A percentile compares a stretch with the other conserved stretches of the same genome.
Conservation (phyloP, 345 rosid genomes). For the Lumnitzera racemosa region DNA sequence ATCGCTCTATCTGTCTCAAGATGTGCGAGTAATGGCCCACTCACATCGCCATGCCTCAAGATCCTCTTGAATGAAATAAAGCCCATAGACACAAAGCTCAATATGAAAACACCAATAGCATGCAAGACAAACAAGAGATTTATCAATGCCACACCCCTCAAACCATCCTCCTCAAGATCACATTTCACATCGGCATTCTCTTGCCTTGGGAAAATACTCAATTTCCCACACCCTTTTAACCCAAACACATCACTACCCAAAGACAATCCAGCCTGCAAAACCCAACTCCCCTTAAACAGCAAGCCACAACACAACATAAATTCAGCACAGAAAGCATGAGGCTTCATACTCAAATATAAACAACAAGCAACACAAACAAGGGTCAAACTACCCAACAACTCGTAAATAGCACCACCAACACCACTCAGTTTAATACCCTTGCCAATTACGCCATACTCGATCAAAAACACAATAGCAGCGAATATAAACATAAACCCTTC, state of each 20-base stretch:
- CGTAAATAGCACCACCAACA: conserved; percentile 24
- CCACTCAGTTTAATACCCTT: conserved; percentile 32
- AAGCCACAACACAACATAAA: conserved; percentile 35
- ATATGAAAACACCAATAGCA: conserved; percentile 28
- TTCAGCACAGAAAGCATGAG: conserved; percentile 42
- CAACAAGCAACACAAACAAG: conserved; percentile 42
- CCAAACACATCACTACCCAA: conserved; percentile 39
- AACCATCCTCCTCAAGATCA: conserved; percentile 44
- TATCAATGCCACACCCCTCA: conserved; percentile 47
- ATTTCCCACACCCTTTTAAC: conserved; percentile 33
- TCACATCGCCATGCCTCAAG: conserved; percentile 29
- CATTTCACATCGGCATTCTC: conserved; percentile 34
- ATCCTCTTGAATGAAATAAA: conserved; percentile 24
- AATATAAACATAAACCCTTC: conserved; percentile 24
- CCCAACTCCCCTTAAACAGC: conserved; percentile 49
- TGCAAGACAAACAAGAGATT: conserved; percentile 46
- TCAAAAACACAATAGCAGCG: conserved; percentile 30
- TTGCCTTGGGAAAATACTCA: conserved; percentile 14
- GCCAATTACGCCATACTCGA: conserved; percentile 33
- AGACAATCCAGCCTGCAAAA: conserved; percentile 42
- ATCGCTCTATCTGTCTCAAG: conserved; percentile 19
- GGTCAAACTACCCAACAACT: conserved; percentile 28
- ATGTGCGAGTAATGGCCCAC: conserved; percentile 37
- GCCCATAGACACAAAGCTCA: conserved; percentile 25
- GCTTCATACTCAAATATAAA: conserved; percentile 39